Base-by-base conservation (phyloP, 805 yeast genomes). In the Starmera dryadoides region DNA sequence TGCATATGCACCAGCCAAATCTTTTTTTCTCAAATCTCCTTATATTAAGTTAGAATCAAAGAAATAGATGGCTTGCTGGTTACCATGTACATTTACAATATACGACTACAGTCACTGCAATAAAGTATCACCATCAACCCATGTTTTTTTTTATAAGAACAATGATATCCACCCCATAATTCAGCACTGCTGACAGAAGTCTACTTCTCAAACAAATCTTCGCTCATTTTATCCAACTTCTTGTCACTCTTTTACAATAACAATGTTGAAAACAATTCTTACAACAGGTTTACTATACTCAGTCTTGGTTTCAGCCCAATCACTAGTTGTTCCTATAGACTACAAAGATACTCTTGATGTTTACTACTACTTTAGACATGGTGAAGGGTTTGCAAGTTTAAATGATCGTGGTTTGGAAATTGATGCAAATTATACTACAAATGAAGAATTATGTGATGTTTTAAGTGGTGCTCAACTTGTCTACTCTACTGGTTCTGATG, bases 401-500 rank as follows among this genome's bases (percentile, higher is more conserved):
- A 28, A 23, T 19, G 21, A 29, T 18, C 44, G 43, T 8, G 56
- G 55, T 33, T 40, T 53, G 30, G 16, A 36, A 2, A 40, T 49
- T 22, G 35, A 40, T 9, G 52, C 50, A 8, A 35, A 38, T 19
- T 43, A 41, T 23, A 18, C 41, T 5, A 26, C 47, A 6, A 37
- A 42, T 10, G 41, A 37, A 14, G 48, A 38, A 2, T 16, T 36
- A 14, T 49, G 55, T 32, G 30, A 39, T 10, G 37, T 44, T 1
- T 36, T 53, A 7, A 40, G 38, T 22, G 48, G 46, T 30, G 49
- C 47, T 31, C 43, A 52, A 38, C 34, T 53, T 11, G 50, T 53
- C 19, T 53, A 52, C 41, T 38, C 42, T 2, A 42, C 41, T 9
- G 47, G 44, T 18, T 32, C 32, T 12, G 42, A 34, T 20, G 42